A percentile compares a stretch with the other conserved stretches of the same genome.
phyloP scores from a whole-genome alignment of 495 filamentous ascomycete genomes.

The Podospora australis region DNA sequence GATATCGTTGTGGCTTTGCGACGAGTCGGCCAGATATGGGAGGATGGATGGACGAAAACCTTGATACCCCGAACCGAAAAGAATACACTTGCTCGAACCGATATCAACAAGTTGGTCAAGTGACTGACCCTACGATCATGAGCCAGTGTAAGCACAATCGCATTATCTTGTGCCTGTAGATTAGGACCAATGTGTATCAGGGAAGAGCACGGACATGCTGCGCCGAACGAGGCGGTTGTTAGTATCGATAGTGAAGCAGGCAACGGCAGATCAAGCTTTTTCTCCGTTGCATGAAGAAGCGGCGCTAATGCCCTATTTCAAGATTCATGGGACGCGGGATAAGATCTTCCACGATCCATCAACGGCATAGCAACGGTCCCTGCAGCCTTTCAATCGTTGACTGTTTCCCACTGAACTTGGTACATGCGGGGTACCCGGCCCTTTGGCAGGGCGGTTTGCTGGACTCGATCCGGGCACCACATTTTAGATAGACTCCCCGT shows the following conservation, averaged over 20 bases:
- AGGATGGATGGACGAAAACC: too few relatives aligned
- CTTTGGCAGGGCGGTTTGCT: not conserved
- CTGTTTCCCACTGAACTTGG: not conserved
- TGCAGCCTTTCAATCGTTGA: not conserved
- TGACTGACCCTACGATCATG: not conserved
- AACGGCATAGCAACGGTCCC: constrained; percentile 1
- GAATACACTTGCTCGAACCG: not conserved
- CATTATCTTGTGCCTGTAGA: too few relatives aligned
- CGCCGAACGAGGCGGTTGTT: not conserved
- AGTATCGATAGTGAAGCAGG: not conserved
- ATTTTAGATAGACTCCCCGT: not conserved
- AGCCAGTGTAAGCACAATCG: too few relatives aligned
- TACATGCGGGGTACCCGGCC: not conserved
- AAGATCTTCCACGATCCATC: constrained; percentile 4
- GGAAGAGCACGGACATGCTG: not conserved
- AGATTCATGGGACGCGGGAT: constrained; percentile 1
- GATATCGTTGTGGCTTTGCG: too few relatives aligned
- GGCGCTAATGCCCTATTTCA: not conserved
- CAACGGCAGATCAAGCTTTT: constrained; percentile 4
- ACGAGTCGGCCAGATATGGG: too few relatives aligned
- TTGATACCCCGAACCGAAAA: not conserved
- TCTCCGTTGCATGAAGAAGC: constrained; percentile 2
- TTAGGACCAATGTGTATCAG: not conserved
- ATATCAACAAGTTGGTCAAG: not conserved
- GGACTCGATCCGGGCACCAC: not conserved